These are phyloP conservation scores for Musa balbisiana DNA, from an alignment of 202 grass and related monocot genomes.

Conservation along the genomic window DNA sequence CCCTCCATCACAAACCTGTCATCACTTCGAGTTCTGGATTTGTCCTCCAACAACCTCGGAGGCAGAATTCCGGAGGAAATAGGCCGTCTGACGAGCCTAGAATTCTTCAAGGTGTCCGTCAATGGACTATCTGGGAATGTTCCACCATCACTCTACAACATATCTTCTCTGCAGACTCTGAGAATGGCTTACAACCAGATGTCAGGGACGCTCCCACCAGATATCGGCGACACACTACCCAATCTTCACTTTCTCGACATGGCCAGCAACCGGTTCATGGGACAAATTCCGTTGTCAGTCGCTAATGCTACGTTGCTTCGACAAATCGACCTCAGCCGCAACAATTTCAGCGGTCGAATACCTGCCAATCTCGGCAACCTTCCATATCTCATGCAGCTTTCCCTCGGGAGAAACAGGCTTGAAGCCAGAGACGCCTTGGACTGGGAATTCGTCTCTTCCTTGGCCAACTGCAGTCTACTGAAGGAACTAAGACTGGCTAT, in stretches of 20 bases:
- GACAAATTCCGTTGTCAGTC: slow-evolving; percentile 37
- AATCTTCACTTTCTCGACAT: slow-evolving; percentile 18
- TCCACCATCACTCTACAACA: slow-evolving; percentile 24
- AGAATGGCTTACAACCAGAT: slow-evolving; percentile 13
- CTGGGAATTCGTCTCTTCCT: slow-evolving; percentile 30
- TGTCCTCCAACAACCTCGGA: slow-evolving; percentile 22
- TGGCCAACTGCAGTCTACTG: slow-evolving; percentile 33
- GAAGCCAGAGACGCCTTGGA: not conserved
- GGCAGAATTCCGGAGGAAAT: slow-evolving; percentile 30
- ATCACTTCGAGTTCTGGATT: not conserved
- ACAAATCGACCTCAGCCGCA: not conserved
- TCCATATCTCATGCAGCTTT: slow-evolving; percentile 11
- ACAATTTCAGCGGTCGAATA: slow-evolving; percentile 26
- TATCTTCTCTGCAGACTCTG: slow-evolving; percentile 10
- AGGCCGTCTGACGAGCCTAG: slow-evolving; percentile 13
- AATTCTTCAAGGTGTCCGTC: not conserved
- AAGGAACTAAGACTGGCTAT: not conserved
- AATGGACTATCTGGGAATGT: slow-evolving; percentile 24
- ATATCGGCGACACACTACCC: slow-evolving; percentile 31
- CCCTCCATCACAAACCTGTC: slow-evolving; percentile 11
- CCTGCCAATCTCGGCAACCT: slow-evolving; percentile 28
- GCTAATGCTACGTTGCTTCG: slow-evolving; percentile 28
- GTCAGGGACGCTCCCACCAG: not conserved
- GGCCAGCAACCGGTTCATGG: slow-evolving; percentile 24
- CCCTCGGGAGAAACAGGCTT: slow-evolving; percentile 24